Conservation (phyloP, 2,329 filamentous ascomycete genomes). For the Alternaria metachromatica region DNA sequence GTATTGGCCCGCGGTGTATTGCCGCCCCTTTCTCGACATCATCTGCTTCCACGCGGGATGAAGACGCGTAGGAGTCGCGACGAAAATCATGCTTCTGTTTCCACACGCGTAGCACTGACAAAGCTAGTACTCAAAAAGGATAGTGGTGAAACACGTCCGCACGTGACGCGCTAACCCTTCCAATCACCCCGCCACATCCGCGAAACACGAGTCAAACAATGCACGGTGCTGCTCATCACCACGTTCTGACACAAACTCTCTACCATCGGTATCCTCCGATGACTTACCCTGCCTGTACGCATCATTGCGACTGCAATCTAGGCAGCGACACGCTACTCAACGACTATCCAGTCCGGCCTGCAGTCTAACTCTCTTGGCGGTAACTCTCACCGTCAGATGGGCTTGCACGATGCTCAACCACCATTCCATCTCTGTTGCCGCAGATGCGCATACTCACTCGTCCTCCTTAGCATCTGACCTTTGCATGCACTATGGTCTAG, state of each 20-base stretch:
- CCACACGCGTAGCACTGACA: neutral
- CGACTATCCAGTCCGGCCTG: constrained; percentile 13
- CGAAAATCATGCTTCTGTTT: neutral
- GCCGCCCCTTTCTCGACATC: neutral
- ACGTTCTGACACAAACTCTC: constrained; percentile 2
- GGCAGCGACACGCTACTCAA: constrained; percentile 30
- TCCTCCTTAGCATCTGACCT: constrained; percentile 29
- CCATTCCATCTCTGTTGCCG: constrained; percentile 13
- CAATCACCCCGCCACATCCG: neutral
- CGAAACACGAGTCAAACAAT: constrained; percentile 6
- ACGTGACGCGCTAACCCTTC: constrained; percentile 17
- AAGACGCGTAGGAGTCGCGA: neutral
- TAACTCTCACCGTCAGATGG: constrained; percentile 34
- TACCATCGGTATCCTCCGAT: constrained; percentile 3
- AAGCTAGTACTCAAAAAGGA: neutral
- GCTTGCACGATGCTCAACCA: constrained; percentile 29
- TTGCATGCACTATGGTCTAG: constrained; percentile 21
- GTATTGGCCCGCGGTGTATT: neutral
- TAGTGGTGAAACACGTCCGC: constrained; percentile 10
- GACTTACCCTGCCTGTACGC: neutral
- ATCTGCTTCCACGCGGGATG: neutral
- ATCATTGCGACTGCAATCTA: constrained; percentile 23
- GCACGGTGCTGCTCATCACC: neutral
- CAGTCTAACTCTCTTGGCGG: constrained; percentile 27
- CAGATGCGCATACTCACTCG: constrained; percentile 19